A percentile compares a stretch with the other conserved stretches of the same genome.
These are phyloP conservation scores for Kodamaea fungicola DNA, from an alignment of 1,139 yeast genomes.

Conservation along the genomic window DNA sequence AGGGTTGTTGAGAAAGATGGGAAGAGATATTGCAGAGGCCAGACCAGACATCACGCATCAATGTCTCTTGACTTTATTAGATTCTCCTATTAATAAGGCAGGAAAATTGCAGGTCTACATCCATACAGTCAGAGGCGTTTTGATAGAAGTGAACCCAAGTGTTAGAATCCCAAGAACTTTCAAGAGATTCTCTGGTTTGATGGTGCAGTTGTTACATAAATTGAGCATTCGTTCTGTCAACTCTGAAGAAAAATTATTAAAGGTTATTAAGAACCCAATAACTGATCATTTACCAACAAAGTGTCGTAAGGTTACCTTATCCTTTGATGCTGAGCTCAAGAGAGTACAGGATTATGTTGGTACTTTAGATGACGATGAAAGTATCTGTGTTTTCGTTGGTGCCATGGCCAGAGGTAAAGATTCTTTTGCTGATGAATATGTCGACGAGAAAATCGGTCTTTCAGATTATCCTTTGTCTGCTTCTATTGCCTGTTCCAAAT, in stretches of 20 bases:
- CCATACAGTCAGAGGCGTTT: slow-evolving; percentile 91
- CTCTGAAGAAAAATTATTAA: slow-evolving; percentile 88
- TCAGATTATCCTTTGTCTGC: slow-evolving; percentile 95
- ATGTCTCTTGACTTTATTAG: slow-evolving; percentile 86
- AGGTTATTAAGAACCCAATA: slow-evolving; percentile 94
- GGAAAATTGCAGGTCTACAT: slow-evolving; percentile 95
- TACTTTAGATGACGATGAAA: slow-evolving; percentile 80
- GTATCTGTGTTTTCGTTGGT: slow-evolving; percentile 96
- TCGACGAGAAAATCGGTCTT: slow-evolving; percentile 93
- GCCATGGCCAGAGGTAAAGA: slow-evolving; percentile 99
- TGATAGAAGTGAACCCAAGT: slow-evolving; percentile 91
- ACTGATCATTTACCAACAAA: slow-evolving; percentile 95
- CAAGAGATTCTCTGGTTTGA: slow-evolving; percentile 93
- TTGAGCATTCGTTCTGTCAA: slow-evolving; percentile 90
- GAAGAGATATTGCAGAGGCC: slow-evolving; percentile 95
- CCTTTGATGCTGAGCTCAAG: slow-evolving; percentile 88
- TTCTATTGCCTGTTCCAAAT: slow-evolving; percentile 95
- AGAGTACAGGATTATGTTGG: slow-evolving; percentile 86
- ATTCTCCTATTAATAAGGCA: slow-evolving; percentile 95
- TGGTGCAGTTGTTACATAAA: slow-evolving; percentile 94
- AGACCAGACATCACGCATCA: slow-evolving; percentile 98
- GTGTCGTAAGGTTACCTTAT: slow-evolving; percentile 87
- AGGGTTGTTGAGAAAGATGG: slow-evolving; percentile 91
- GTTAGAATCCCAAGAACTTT: slow-evolving; percentile 98
- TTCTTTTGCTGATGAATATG: slow-evolving; percentile 93